Percentiles rank a stretch among this genome's conserved stretches.
These are phyloP conservation scores for Paramyrothecium roridum DNA, from an alignment of 2,329 filamentous ascomycete genomes.

Conservation along the genomic window DNA sequence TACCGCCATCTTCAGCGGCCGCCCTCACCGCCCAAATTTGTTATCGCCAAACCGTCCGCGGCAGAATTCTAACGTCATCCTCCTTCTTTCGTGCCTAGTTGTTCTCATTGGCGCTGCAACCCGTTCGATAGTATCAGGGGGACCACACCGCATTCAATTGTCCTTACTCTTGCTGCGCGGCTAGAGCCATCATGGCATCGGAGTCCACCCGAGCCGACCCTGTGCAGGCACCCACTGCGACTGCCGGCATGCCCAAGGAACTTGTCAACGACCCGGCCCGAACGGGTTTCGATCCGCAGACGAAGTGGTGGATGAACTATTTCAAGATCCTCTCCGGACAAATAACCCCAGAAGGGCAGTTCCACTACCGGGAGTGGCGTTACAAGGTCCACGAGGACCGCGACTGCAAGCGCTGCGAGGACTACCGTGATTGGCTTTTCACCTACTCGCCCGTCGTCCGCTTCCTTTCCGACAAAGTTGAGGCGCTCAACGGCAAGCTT, in stretches of 20 bases:
- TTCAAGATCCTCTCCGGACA: conserved; percentile 77
- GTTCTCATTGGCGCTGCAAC: neutral
- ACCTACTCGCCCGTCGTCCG: conserved; percentile 80
- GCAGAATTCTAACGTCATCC: neutral
- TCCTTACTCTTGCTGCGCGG: neutral
- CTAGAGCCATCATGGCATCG: conserved; percentile 14
- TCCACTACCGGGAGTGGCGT: conserved; percentile 74
- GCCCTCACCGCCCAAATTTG: neutral
- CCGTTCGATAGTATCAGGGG: neutral
- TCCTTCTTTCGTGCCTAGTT: neutral
- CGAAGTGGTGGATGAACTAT: conserved; percentile 74
- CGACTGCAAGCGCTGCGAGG: conserved; percentile 80
- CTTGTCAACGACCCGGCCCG: conserved; percentile 56
- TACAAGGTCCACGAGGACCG: conserved; percentile 72
- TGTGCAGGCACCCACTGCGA: conserved; percentile 3
- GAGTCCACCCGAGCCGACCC: conserved; percentile 8
- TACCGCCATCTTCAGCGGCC: too few relatives aligned
- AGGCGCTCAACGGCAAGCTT: conserved; percentile 73
- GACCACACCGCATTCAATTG: neutral
- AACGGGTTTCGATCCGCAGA: conserved; percentile 61
- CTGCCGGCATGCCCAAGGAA: conserved; percentile 20
- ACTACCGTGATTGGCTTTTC: conserved; percentile 79
- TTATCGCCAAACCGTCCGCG: neutral
- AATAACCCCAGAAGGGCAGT: conserved; percentile 65
- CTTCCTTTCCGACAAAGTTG: conserved; percentile 81